Percentiles rank a stretch among this genome's conserved stretches.
Evolutionary conservation across 306 rosid genomes (phyloP).

Genomic region (Cucurbita moschata): DNA sequence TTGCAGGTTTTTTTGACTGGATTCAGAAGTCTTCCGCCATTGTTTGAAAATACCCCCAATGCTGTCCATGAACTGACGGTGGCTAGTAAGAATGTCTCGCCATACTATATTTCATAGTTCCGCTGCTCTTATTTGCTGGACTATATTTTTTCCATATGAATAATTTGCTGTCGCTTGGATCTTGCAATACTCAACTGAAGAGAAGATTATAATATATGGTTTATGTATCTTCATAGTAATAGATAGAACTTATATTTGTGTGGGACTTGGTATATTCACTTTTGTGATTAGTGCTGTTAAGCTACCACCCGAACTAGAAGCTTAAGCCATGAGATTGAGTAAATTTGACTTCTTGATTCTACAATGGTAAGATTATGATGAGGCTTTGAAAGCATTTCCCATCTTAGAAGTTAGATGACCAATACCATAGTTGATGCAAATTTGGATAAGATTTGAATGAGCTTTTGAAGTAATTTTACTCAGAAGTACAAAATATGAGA

Average conservation of each 20-base stretch:
- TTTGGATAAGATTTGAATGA: background rate
- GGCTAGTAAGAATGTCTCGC: constrained; percentile 55
- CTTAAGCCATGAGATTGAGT: background rate
- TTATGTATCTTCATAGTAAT: background rate
- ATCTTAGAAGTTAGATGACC: background rate
- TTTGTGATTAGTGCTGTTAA: background rate
- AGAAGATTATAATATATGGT: background rate
- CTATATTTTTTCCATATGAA: background rate
- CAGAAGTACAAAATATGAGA: background rate
- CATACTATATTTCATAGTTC: background rate
- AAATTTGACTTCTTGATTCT: background rate
- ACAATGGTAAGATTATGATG: background rate
- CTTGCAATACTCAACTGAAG: background rate
- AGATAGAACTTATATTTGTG: background rate
- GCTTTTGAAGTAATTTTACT: background rate
- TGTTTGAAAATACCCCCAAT: constrained; percentile 62
- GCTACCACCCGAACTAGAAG: background rate
- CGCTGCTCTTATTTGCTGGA: background rate
- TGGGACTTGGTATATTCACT: background rate
- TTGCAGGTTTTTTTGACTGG: constrained; percentile 59
- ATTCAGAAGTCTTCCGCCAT: constrained; percentile 88
- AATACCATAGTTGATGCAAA: background rate
- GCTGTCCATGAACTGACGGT: constrained; percentile 57
- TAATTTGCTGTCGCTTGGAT: background rate
- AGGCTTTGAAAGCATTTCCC: background rate